Evolutionary conservation across 2,329 filamentous ascomycete species (phyloP).

Genomic region (Fusarium torulosum): DNA sequence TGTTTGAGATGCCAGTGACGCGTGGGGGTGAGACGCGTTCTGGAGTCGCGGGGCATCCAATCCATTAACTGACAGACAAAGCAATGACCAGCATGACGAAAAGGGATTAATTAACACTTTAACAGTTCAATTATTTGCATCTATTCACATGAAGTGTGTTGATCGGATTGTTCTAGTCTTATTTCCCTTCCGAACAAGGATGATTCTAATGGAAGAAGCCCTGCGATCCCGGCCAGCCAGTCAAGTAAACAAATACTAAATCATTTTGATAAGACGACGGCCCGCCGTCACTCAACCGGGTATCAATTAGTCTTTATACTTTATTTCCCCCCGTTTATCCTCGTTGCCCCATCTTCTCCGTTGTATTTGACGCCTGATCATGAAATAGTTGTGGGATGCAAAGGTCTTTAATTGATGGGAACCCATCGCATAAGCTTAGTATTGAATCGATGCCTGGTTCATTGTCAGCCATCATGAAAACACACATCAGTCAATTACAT

Average conservation of each 20-base stretch:
- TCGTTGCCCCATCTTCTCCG: background rate
- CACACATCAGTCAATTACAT: too few species aligned
- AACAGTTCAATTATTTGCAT: background rate
- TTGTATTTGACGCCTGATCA: background rate
- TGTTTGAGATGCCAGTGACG: constrained; percentile 40
- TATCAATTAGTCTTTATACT: background rate
- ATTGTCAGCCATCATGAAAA: constrained; percentile 23
- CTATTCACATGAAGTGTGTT: too few species aligned
- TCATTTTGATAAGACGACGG: background rate
- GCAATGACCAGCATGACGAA: background rate
- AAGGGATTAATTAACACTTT: background rate
- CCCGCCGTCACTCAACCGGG: background rate
- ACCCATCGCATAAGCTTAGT: constrained; percentile 54
- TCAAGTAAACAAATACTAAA: background rate
- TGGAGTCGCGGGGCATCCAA: constrained; percentile 41
- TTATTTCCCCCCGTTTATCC: background rate
- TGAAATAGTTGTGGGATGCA: background rate
- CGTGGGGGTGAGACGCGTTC: constrained; percentile 47
- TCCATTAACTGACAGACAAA: constrained; percentile 13
- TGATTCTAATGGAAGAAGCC: too few species aligned
- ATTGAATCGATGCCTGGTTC: constrained; percentile 57
- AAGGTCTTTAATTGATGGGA: constrained; percentile 6
- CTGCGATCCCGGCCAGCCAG: background rate
- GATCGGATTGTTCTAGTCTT: too few species aligned
- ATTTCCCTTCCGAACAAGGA: too few species aligned